These are phyloP conservation scores for Zoysia matrella DNA, from an alignment of 202 grass and related monocot species.

Conservation along the genomic window DNA sequence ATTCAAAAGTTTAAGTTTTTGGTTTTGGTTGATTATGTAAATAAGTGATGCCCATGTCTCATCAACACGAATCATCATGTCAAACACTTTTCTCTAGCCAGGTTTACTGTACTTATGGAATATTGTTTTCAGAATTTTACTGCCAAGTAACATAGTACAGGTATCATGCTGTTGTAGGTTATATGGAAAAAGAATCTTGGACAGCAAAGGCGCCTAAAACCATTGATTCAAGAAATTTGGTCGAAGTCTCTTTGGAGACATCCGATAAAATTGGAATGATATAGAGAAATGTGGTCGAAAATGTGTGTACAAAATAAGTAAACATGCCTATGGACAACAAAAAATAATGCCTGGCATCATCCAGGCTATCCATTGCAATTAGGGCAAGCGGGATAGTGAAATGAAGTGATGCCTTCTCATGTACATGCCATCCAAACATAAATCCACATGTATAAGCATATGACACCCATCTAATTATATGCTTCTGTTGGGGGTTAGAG, in stretches of 20 bases:
- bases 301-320: slow-evolving; percentile 2
- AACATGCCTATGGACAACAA: slow-evolving; percentile 84
- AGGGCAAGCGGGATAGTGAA: slow-evolving; percentile 75
- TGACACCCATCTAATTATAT: slow-evolving; percentile 88
- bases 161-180: not conserved
- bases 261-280: too few relatives aligned
- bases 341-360: slow-evolving; percentile 74
- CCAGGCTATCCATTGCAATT: slow-evolving; percentile 80
- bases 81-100: not conserved
- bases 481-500: slow-evolving; percentile 69
- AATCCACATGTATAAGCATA: slow-evolving; percentile 91
- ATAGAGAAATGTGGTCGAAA: not conserved
- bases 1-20: not conserved
- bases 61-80: not conserved
- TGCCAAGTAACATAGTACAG: not conserved
- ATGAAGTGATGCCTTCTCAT: slow-evolving; percentile 98
- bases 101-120: not conserved
- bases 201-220: not conserved
- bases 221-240: not conserved
- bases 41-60: not conserved
- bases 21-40: slow-evolving; percentile 6
- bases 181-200: not conserved
- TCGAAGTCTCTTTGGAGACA: too few relatives aligned
- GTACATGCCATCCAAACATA: slow-evolving; percentile 98
- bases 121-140: not conserved